These are phyloP conservation scores for Acorus calamus DNA, from an alignment of 106 monocot species.

Conservation along the genomic window DNA sequence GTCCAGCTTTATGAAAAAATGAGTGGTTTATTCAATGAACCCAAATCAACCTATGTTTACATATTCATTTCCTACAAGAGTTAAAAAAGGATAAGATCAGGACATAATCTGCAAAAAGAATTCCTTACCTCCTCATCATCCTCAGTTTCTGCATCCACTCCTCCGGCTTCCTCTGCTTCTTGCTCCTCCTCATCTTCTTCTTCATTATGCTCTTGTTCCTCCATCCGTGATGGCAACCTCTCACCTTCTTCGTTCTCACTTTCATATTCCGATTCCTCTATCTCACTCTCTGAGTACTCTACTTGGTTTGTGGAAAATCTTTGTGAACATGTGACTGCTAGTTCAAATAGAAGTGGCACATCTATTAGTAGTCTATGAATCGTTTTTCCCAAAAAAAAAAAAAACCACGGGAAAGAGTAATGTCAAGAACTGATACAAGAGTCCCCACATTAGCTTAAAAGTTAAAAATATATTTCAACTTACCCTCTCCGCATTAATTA, in stretches of 20 bases:
- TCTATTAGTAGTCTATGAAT: not conserved
- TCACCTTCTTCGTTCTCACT: conserved; percentile 73
- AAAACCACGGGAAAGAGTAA: no score
- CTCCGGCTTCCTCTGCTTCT: conserved; percentile 52
- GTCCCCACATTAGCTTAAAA: not conserved
- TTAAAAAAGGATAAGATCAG: not conserved
- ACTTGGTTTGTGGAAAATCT: conserved; percentile 27
- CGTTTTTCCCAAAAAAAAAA: not conserved
- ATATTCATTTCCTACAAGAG: not conserved
- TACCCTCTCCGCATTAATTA: conserved; percentile 72
- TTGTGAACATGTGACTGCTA: conserved; percentile 33
- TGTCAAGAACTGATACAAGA: not conserved
- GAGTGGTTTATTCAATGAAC: no score
- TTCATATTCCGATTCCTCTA: conserved; percentile 96
- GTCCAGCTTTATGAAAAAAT: no score
- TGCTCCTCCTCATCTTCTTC: conserved; percentile 74
- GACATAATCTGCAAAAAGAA: not conserved
- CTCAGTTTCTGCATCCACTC: conserved; percentile 37
- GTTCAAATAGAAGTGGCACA: not conserved
- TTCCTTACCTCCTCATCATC: conserved; percentile 51
- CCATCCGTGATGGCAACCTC: conserved; percentile 26
- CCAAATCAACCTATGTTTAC: no score
- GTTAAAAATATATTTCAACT: no score
- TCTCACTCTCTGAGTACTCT: conserved; percentile 67
- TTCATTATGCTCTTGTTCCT: conserved; percentile 54